Conservation (phyloP, 2,329 filamentous ascomycete species). For the Paecilomyces fulvus region DNA sequence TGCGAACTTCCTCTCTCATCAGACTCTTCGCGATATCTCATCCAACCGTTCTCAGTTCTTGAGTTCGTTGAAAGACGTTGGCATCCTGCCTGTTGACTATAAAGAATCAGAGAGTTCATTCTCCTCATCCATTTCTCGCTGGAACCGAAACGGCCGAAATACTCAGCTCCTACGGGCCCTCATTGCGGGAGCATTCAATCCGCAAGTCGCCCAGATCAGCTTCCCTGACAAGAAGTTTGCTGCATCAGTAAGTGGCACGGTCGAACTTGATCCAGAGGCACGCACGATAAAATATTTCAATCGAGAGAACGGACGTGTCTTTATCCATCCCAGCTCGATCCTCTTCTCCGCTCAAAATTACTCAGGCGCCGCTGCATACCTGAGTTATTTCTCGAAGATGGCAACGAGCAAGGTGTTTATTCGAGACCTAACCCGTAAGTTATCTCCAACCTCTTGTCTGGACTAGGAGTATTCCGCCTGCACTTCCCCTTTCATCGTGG, state of each 20-base stretch:
- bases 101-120: constrained; percentile 20
- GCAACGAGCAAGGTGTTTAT: constrained; percentile 88
- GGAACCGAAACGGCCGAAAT: constrained; percentile 28
- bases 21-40: constrained; percentile 79
- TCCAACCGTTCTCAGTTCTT: constrained; percentile 82
- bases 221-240: constrained; percentile 96
- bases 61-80: constrained; percentile 74
- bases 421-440: constrained; percentile 77
- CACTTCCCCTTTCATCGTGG: too few relatives aligned
- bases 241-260: constrained; percentile 74
- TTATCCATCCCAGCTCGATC: constrained; percentile 82
- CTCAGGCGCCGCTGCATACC: constrained; percentile 63
- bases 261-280: constrained; percentile 89
- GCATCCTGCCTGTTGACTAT: constrained; percentile 58
- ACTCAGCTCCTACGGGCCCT: constrained; percentile 56
- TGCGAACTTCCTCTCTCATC: constrained; percentile 72
- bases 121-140: constrained; percentile 36
- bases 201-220: constrained; percentile 84
- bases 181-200: constrained; percentile 65
- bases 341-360: constrained; percentile 78
- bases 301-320: constrained; percentile 76
- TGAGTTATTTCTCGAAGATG: constrained; percentile 89
- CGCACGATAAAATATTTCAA: constrained; percentile 88
- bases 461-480: neutral
- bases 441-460: neutral